phyloP scores from a whole-genome alignment of 1,284 basidiomycete species.

The Cerioporus squamosus region DNA sequence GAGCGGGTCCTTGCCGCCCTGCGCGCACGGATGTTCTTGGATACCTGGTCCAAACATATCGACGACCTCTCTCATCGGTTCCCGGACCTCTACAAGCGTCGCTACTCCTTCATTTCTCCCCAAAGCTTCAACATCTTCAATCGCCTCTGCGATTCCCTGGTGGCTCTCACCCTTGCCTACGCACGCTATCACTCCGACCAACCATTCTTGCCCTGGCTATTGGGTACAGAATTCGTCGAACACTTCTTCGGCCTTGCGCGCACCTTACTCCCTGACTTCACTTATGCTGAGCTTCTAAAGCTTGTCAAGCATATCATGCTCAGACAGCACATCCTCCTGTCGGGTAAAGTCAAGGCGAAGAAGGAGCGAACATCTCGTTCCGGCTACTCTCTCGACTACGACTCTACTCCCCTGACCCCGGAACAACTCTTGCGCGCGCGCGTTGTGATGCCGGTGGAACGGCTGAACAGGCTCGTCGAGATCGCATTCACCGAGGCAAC shows the following conservation, averaged over 20 bases:
- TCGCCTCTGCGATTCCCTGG: slow-evolving; percentile 29
- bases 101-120: slow-evolving; percentile 30
- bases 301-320: slow-evolving; percentile 28
- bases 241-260: slow-evolving; percentile 35
- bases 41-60: slow-evolving; percentile 16
- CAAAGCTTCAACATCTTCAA: slow-evolving; percentile 33
- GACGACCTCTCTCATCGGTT: slow-evolving; percentile 18
- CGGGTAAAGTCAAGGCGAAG: slow-evolving; percentile 16
- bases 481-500: slow-evolving; percentile 24
- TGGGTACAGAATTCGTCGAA: slow-evolving; percentile 33
- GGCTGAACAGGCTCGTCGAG: slow-evolving; percentile 18
- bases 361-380: slow-evolving; percentile 14
- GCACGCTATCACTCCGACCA: slow-evolving; percentile 20
- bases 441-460: not conserved
- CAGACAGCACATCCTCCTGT: slow-evolving; percentile 28
- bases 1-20: not conserved
- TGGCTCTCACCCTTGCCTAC: slow-evolving; percentile 11
- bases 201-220: slow-evolving; percentile 18
- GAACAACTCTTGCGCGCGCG: slow-evolving; percentile 1
- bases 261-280: slow-evolving; percentile 30
- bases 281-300: slow-evolving; percentile 31
- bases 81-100: slow-evolving; percentile 24
- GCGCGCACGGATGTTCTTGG: slow-evolving; percentile 30
- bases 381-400: slow-evolving; percentile 26
- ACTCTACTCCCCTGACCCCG: slow-evolving; percentile 17